Evolutionary conservation across 495 filamentous ascomycete genomes (phyloP), one percentile per base, ranked within the genome.

Genomic region (Lophiostoma macrostomum): DNA sequence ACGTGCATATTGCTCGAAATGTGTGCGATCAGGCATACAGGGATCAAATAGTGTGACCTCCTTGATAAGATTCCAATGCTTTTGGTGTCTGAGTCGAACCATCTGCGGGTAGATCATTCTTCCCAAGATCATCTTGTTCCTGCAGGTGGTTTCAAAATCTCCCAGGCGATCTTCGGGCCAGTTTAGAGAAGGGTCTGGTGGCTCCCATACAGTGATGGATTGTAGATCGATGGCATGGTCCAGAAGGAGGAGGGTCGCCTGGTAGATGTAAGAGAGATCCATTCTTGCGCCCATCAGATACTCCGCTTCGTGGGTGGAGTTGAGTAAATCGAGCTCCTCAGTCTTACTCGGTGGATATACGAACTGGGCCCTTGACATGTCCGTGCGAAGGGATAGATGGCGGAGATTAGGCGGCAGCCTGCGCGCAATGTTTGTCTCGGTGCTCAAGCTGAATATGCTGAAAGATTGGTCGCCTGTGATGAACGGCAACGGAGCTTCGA

Each of bases 301-400:
- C 12, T 34, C 35, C 5, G 8, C n/a, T 47, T 47, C 43, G 1
- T 12, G 13, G 2, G 14, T 11, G 5, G 25, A 31, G 3, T 27
- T 14, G n/a, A 32, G 7, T 1, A 47, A 34, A 8, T 27, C 31
- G n/a, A 14, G 23, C 13, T 18, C 28, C 35, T 31, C 25, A n/a
- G 43, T 27, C 12, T 34, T 5, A 30, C 19, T 10, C n/a, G 34
- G 8, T 41, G 14, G 8, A 22, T 32, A 41, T 5, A 29, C 36
- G 20, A 41, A 32, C 31, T 51, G 47, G 14, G 34, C 37, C 11
- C n/a, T 39, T 8, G 50, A 53, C 40, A 53, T 53, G 22, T 45
- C 50, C 13, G 39, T 8, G n/a, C 30, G 50, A 13, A 53, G 50
- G 30, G 30, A 44, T 11, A 53, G 22, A 20, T 45, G 50, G 13